Evolutionary conservation across 371 early-diverging fungal species (phyloP).

Genomic region (Mucor sp.): DNA sequence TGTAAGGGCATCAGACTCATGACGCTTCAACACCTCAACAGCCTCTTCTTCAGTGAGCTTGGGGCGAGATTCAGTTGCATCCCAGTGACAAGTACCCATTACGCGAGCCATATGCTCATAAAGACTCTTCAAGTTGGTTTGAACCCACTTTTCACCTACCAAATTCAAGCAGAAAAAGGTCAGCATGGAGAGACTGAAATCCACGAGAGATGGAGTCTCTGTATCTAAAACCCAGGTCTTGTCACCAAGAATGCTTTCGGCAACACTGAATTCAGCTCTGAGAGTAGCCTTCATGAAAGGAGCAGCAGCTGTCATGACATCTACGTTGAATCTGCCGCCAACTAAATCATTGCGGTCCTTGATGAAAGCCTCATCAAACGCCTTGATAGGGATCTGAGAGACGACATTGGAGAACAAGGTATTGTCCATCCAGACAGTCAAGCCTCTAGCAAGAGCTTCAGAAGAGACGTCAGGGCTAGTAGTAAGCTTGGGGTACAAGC

Average conservation of each 20-base stretch:
- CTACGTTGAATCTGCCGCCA: slow-evolving; percentile 12
- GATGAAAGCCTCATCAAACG: slow-evolving; percentile 12
- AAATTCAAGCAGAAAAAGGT: slow-evolving; percentile 5
- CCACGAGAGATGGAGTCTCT: slow-evolving; percentile 5
- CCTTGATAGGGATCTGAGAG: slow-evolving; percentile 14
- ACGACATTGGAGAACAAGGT: slow-evolving; percentile 12
- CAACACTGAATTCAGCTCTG: slow-evolving; percentile 9
- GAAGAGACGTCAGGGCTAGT: neutral
- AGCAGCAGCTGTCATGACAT: slow-evolving; percentile 2
- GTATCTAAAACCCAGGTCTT: slow-evolving; percentile 25
- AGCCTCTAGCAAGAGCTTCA: slow-evolving; percentile 9
- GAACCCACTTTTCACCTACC: slow-evolving; percentile 12
- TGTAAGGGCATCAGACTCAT: neutral
- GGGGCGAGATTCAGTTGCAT: slow-evolving; percentile 9
- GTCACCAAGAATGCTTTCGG: slow-evolving; percentile 3
- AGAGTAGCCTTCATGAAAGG: slow-evolving; percentile 17
- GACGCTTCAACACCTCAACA: slow-evolving; percentile 16
- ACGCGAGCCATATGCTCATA: slow-evolving; percentile 37
- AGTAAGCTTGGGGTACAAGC: slow-evolving; percentile 11
- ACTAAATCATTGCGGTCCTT: slow-evolving; percentile 15
- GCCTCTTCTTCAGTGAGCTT: slow-evolving; percentile 11
- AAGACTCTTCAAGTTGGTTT: slow-evolving; percentile 4
- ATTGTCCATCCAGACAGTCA: slow-evolving; percentile 20
- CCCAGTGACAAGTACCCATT: slow-evolving; percentile 18
- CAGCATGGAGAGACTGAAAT: slow-evolving; percentile 16